These are phyloP conservation scores for Pseudopediastrum boryanum DNA, from an alignment of 139 green algal genomes.

Conservation along the genomic window DNA sequence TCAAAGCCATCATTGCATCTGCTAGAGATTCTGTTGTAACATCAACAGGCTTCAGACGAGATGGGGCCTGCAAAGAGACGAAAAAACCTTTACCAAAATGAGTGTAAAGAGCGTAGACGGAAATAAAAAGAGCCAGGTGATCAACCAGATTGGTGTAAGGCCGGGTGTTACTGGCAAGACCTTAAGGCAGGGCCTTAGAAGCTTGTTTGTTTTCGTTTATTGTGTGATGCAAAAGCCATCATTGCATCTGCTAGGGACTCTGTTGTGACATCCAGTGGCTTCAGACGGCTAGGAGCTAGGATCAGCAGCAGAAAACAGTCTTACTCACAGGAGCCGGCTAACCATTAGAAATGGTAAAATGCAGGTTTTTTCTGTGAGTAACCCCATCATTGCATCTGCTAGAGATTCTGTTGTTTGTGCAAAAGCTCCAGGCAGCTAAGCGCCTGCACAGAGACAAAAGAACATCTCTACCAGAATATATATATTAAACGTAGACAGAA, in stretches of 20 bases:
- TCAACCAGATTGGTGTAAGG: no score
- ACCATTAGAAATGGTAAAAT: conserved; percentile 52
- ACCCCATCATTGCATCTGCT: conserved; percentile 29
- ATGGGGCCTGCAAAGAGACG: background rate
- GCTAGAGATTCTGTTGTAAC: conserved; percentile 57
- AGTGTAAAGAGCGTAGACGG: no score
- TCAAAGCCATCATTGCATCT: conserved; percentile 36
- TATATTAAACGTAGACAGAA: no score
- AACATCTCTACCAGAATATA: no score
- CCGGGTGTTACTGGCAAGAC: no score
- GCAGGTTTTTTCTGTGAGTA: conserved; percentile 42
- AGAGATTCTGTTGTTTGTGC: conserved; percentile 52
- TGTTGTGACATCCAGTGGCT: conserved; percentile 50
- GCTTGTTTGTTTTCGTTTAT: no score
- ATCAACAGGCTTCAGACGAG: conserved; percentile 54
- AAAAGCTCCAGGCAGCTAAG: conserved; percentile 36
- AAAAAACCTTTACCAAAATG: background rate
- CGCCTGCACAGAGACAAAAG: background rate
- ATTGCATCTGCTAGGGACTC: conserved; percentile 49
- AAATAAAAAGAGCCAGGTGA: no score
- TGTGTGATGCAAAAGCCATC: no score
- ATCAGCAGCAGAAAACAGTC: no score
- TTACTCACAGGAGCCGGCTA: no score
- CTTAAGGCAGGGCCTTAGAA: no score
- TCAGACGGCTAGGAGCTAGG: conserved; percentile 15